Base-by-base conservation (phyloP, 495 filamentous ascomycete genomes). In the Apodospora peruviana region DNA sequence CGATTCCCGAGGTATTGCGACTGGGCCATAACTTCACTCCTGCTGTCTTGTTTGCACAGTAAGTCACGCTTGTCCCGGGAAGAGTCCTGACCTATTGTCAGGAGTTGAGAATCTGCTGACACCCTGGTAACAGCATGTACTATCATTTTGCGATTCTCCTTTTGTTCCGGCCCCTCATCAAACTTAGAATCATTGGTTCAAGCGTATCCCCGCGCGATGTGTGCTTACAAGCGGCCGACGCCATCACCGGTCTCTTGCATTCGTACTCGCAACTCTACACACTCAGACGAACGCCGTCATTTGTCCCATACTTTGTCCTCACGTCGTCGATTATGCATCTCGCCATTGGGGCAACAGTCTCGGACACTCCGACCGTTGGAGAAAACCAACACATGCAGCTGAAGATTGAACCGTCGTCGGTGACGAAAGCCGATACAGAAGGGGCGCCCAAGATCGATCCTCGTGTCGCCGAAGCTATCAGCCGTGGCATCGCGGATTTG, bases 121-220 rank as follows among this genome's bases (percentile, higher is more conserved):
- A 12, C 2, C 22, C 19, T 14, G 1, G n/a, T n/a, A 2, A 25
- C 43, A 84, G 82, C 58, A 84, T 85, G 73, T 80, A 83, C 48
- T 85, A 84, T 47, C 78, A 85, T 50, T 80, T 77, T 41, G 75
- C 79, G 21, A 75, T 85, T 40, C 67, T 85, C 2, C 70, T 82
- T 11, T 71, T 87, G 16, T 85, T 86, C 52, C 77, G 81, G 2
- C 84, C 84, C 0, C 73, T 86, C 19, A 79, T 85, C 49, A 81
- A 80, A 48, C 66, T 84, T 7, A 72, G 77, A 16, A 70, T 86
- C 29, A 66, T 74, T 43, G 71, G 79, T 16, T 81, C 77, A 0
- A 64, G 69, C 16, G 69, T 84, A n/a, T 71, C 67, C 17, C 82
- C 83, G n/a, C 74, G 78, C 8, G 80, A 85, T 34, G 76, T 83